Evolutionary conservation across 345 rosid genomes (phyloP), one percentile per base, ranked within the genome.

Genomic region (Lenwebbia sp.): DNA sequence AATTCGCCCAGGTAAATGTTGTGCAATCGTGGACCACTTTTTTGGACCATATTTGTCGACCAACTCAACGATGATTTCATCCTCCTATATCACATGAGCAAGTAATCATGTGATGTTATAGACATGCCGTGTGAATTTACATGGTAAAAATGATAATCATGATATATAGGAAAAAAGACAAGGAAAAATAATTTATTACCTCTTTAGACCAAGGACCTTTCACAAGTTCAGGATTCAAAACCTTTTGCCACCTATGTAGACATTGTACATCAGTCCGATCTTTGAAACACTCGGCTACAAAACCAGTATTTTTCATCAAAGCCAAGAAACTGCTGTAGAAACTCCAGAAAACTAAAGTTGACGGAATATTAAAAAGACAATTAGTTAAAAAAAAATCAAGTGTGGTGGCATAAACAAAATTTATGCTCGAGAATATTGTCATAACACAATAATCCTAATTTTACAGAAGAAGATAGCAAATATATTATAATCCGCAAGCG

Each of bases 181-280:
- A 86, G 50, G 54, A 9, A 52, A 83, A 75, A 12, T 86, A 13
- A 47, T 44, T 89, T 58, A 83, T 93, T 83, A 97, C 99, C 98
- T 97, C 99, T 89, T 96, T 98, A 15, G 99, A 96, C 99, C 99
- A 98, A 21, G 99, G 99, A 28, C 99, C 99, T 95, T 98, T 98
- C 58, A 98, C 96, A 85, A 98, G 97, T 87, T 98, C 99, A 54
- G 99, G 99, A 89, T 98, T 94, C 89, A 98, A 92, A 89, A 98
- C 99, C 93, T 98, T 98, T 92, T 98, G 99, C 99, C 99, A 98
- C 90, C 99, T 93, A 92, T 98, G 99, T 54, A 98, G 94, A 93
- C 99, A 98, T 86, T 98, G 99, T 83, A 98, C 99, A 93, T 98
- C 99, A 62, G 99, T 96, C 87, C 99, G 94, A 81, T 98, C 99